A percentile compares a stretch with the other conserved stretches of the same genome.
phyloP scores from a whole-genome alignment of 768 basidiomycete species.

The Tylopilus cervinicoccineus region DNA sequence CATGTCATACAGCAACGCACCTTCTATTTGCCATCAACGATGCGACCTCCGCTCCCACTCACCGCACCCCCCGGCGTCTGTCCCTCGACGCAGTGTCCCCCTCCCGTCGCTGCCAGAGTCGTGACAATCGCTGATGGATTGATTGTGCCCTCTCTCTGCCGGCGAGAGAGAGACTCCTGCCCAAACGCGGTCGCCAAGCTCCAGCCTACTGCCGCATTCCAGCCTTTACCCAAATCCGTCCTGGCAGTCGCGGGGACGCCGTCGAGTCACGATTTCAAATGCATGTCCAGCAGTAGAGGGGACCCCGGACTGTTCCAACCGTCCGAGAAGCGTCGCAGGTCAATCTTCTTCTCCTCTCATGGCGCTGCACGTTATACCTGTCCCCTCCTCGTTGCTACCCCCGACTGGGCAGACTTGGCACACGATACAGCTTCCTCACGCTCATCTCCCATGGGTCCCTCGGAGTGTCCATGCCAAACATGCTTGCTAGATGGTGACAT shows the following conservation, averaged over 20 bases:
- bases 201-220: conserved; percentile 21
- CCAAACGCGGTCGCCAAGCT: conserved; percentile 21
- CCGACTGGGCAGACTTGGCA: conserved; percentile 17
- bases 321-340: conserved; percentile 9
- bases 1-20: conserved; percentile 17
- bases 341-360: conserved; percentile 20
- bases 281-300: conserved; percentile 1
- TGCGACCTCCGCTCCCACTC: conserved; percentile 14
- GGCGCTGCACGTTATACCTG: conserved; percentile 18
- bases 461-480: conserved; percentile 12
- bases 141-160: conserved; percentile 6
- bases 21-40: conserved; percentile 17
- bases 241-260: conserved; percentile 17
- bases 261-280: conserved; percentile 19
- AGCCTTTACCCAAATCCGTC: conserved; percentile 15
- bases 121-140: conserved; percentile 14
- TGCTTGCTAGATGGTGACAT: conserved; percentile 4
- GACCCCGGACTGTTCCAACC: conserved; percentile 12
- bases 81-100: not conserved
- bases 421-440: conserved; percentile 21
- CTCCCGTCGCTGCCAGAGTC: not conserved
- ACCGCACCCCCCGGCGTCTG: not conserved
- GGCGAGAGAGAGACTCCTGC: conserved; percentile 1
- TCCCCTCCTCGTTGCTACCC: conserved; percentile 19
- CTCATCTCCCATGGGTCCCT: conserved; percentile 15